Evolutionary conservation across 2,329 filamentous ascomycete genomes (phyloP).

Genomic region (Talaromyces atroroseus): DNA sequence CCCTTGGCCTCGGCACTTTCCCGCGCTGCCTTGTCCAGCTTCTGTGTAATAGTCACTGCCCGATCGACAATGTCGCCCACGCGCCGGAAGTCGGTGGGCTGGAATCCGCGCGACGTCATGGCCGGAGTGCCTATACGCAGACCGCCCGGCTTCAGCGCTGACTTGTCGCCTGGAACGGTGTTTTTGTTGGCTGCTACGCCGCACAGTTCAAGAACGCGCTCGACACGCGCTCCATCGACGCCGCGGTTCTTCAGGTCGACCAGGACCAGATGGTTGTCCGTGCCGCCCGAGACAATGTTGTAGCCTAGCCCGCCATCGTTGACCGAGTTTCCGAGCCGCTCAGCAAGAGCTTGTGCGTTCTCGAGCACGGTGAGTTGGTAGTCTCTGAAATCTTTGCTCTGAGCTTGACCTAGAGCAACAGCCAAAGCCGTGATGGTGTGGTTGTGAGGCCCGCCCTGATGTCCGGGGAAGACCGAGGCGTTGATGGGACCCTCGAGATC

Average conservation of each 20-base stretch:
- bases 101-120: slow-evolving; percentile 96
- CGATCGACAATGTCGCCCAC: slow-evolving; percentile 83
- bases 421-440: slow-evolving; percentile 97
- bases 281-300: slow-evolving; percentile 91
- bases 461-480: slow-evolving; percentile 97
- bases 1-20: slow-evolving; percentile 77
- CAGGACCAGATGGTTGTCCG: slow-evolving; percentile 96
- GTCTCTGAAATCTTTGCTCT: slow-evolving; percentile 80
- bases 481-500: slow-evolving; percentile 96
- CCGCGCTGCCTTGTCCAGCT: slow-evolving; percentile 60
- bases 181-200: slow-evolving; percentile 99
- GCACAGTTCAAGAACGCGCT: slow-evolving; percentile 83
- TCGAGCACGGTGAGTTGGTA: slow-evolving; percentile 90
- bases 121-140: slow-evolving; percentile 92
- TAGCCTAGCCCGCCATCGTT: slow-evolving; percentile 67
- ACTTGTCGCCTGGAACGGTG: slow-evolving; percentile 91
- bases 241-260: slow-evolving; percentile 82
- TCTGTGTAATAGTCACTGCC: slow-evolving; percentile 70
- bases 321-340: slow-evolving; percentile 65
- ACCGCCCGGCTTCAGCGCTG: slow-evolving; percentile 86
- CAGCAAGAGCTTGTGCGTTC: slow-evolving; percentile 88
- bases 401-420: slow-evolving; percentile 91
- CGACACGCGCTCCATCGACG: slow-evolving; percentile 87
- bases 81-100: slow-evolving; percentile 77
- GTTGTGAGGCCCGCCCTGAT: slow-evolving; percentile 98